These are phyloP conservation scores for Luvunga scandens DNA, from an alignment of 345 rosid genomes.

Conservation along the genomic window DNA sequence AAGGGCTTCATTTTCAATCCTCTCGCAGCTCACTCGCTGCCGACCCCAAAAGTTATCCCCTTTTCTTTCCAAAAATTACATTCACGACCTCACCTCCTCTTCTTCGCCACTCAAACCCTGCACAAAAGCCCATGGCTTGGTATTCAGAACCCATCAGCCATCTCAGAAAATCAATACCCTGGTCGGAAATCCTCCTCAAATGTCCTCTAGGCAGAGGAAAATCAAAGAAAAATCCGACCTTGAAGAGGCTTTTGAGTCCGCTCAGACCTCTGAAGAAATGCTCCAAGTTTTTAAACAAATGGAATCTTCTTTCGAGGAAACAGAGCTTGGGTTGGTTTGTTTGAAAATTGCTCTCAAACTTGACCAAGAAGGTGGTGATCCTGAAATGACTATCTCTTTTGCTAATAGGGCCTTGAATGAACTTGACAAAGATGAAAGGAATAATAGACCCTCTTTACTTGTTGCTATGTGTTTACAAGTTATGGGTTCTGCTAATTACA, in stretches of 20 bases:
- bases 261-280: conserved; percentile 72
- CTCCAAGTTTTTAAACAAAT: conserved; percentile 60
- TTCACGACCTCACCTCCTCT: conserved; percentile 23
- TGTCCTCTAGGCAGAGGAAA: conserved; percentile 55
- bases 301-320: conserved; percentile 70
- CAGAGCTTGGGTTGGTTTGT: conserved; percentile 73
- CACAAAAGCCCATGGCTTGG: conserved; percentile 32
- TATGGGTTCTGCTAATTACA: conserved; percentile 70
- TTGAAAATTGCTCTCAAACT: conserved; percentile 82
- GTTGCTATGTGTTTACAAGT: conserved; percentile 77
- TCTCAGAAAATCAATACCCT: conserved; percentile 52
- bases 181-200: conserved; percentile 42
- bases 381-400: conserved; percentile 57
- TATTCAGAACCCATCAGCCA: conserved; percentile 32
- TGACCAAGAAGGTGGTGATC: conserved; percentile 84
- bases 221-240: conserved; percentile 57
- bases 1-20: conserved; percentile 49
- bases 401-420: conserved; percentile 66
- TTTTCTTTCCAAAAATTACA: conserved; percentile 20
- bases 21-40: conserved; percentile 42
- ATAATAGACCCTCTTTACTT: conserved; percentile 39
- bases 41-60: conserved; percentile 28
- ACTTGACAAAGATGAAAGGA: conserved; percentile 44
- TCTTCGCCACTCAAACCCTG: conserved; percentile 34
- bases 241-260: conserved; percentile 87